Percentiles rank a stretch among this genome's conserved stretches.
These are phyloP conservation scores for Solanum acaule DNA, from an alignment of 257 asterid genomes.

Conservation along the genomic window DNA sequence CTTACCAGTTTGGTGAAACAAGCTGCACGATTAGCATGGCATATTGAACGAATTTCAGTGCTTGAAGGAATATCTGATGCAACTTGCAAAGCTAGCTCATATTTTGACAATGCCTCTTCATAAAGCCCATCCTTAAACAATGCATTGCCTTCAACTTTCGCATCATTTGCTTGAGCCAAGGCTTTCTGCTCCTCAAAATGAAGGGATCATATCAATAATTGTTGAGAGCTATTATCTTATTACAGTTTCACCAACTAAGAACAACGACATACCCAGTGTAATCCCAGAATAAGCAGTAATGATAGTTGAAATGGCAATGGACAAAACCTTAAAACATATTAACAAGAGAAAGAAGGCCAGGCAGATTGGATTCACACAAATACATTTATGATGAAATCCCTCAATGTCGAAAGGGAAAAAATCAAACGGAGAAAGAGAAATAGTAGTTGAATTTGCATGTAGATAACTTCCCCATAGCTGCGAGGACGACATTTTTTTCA, in stretches of 20 bases:
- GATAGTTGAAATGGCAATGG: not conserved
- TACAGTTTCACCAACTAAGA: not conserved
- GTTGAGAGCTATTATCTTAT: not conserved
- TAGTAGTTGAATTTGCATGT: not conserved
- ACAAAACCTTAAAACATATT: not conserved
- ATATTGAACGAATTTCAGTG: constrained; percentile 60
- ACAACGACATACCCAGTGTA: not conserved
- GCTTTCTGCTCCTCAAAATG: constrained; percentile 44
- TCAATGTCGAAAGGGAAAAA: not conserved
- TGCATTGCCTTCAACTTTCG: constrained; percentile 67
- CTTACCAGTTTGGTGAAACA: constrained; percentile 84
- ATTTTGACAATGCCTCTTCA: constrained; percentile 74
- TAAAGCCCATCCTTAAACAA: constrained; percentile 56
- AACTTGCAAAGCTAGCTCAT: constrained; percentile 64
- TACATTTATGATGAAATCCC: not conserved
- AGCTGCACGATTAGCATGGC: constrained; percentile 81
- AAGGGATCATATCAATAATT: not conserved
- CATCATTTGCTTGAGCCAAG: constrained; percentile 51
- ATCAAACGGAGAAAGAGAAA: not conserved
- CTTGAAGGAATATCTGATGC: constrained; percentile 51
- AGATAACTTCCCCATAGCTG: not conserved
- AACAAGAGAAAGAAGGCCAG: not conserved
- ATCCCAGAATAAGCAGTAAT: not conserved
- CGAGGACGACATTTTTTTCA: not conserved
- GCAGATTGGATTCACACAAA: not conserved